Evolutionary conservation across 2,329 filamentous ascomycete genomes (phyloP), one percentile per base, ranked within the genome.

Genomic region (Fusarium sp.): DNA sequence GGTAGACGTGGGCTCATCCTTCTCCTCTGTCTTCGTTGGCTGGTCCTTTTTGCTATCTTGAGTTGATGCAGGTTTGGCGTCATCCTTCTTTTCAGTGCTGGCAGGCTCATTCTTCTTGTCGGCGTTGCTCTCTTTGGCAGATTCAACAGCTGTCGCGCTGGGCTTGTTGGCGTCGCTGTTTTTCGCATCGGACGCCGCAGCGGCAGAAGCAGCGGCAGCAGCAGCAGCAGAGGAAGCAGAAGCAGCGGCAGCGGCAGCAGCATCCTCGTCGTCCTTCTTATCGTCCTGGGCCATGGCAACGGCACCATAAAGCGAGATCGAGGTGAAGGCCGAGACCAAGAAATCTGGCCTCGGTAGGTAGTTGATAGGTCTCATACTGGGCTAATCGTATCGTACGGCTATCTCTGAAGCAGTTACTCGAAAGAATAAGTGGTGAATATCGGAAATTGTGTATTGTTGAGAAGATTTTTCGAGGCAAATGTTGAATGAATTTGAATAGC

Each of bases 261-360:
- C 63, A 57, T 62, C 34, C 55, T 59, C 57, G 53, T 66, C 66
- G 18, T 72, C 66, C 36, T 72, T 67, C 44, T 73, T 62, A 49
- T 65, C 34, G 34, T 71, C 55, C 63, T 80, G 79, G n/a, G 80
- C 81, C 56, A 76, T 67, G n/a, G 59, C 76, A 14, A 79, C 66
- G 18, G 72, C 61, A 45, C 77, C 72, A 38, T 79, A 74, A 11
- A 81, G 50, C 17, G 76, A 71, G 38, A 76, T 40, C 8, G 76
- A 71, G 20, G 68, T 63, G 18, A 79, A 43, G 20, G 72, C 68
- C 28, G 76, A 70, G 54, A 80, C 58, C 62, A 78, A 54, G 45
- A 75, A 63, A 61, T 70, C 69, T 17, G 73, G 66, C 58, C 58
- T 62, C 33, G 75, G 71, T 13, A 78, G 50, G 43, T 71, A 74